Evolutionary conservation across 2,329 filamentous ascomycete species (phyloP).

Genomic region (Colletotrichum phormii): DNA sequence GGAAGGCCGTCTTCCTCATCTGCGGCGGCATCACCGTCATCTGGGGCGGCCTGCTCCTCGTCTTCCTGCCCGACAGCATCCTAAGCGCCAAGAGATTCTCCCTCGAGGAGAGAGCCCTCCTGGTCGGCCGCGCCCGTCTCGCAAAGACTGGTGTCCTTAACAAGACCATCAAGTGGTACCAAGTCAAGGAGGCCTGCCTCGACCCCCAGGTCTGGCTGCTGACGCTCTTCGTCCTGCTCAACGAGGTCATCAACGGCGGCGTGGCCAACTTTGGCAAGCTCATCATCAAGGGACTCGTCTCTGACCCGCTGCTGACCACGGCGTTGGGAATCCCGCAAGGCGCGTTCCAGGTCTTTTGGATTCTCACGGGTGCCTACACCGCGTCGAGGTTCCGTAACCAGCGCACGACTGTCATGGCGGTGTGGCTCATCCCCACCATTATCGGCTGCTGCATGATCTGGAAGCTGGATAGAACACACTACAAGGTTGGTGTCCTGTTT

Average conservation of each 20-base stretch:
- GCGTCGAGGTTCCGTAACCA: slow-evolving; percentile 62
- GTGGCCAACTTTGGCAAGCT: slow-evolving; percentile 49
- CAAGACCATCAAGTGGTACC: slow-evolving; percentile 57
- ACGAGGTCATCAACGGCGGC: slow-evolving; percentile 60
- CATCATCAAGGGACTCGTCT: slow-evolving; percentile 48
- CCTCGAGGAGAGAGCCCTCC: slow-evolving; percentile 65
- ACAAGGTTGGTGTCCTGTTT: slow-evolving; percentile 60
- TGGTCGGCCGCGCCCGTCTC: slow-evolving; percentile 64
- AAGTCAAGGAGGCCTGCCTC: slow-evolving; percentile 58
- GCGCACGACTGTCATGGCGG: slow-evolving; percentile 63
- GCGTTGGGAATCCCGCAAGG: slow-evolving; percentile 66
- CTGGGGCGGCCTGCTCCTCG: slow-evolving; percentile 68
- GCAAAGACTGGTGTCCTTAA: slow-evolving; percentile 61
- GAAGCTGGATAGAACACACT: slow-evolving; percentile 53
- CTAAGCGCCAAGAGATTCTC: slow-evolving; percentile 71
- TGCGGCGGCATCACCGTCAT: slow-evolving; percentile 65
- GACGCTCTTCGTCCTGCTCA: slow-evolving; percentile 60
- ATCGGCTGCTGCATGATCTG: slow-evolving; percentile 62
- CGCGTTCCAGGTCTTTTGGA: slow-evolving; percentile 63
- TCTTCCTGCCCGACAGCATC: slow-evolving; percentile 71
- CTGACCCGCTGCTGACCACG: slow-evolving; percentile 53
- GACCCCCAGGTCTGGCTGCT: slow-evolving; percentile 72
- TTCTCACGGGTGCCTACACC: slow-evolving; percentile 63
- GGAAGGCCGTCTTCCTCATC: slow-evolving; percentile 71
- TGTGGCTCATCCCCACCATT: slow-evolving; percentile 64